Evolutionary conservation across 2,329 filamentous ascomycete species (phyloP).

Genomic region (Amesomyces nigricolor): DNA sequence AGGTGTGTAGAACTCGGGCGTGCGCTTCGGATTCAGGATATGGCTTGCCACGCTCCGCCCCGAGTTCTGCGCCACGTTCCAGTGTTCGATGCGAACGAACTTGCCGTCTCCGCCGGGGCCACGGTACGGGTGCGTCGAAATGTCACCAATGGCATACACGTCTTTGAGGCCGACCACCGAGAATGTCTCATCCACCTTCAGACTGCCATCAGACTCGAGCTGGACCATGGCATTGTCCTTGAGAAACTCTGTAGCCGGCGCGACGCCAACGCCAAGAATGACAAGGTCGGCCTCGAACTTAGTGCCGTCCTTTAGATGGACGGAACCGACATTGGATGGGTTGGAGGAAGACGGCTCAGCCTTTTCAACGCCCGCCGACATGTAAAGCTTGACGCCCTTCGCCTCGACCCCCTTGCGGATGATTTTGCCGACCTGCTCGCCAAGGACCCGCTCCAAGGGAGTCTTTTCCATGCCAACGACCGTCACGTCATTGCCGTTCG

Average conservation of each 20-base stretch:
- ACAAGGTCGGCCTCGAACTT: conserved; percentile 81
- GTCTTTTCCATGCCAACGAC: conserved; percentile 83
- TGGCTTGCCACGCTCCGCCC: conserved; percentile 73
- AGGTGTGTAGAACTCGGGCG: conserved; percentile 73
- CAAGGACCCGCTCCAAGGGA: conserved; percentile 82
- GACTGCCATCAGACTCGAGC: conserved; percentile 78
- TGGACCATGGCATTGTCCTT: conserved; percentile 62
- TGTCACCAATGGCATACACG: conserved; percentile 91
- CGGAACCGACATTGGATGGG: conserved; percentile 67
- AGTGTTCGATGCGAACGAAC: conserved; percentile 85
- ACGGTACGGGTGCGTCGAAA: conserved; percentile 89
- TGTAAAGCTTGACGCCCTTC: conserved; percentile 82
- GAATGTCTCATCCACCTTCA: conserved; percentile 76
- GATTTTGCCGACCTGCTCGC: conserved; percentile 70
- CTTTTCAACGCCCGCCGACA: conserved; percentile 75
- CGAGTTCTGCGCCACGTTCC: conserved; percentile 94
- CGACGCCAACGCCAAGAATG: conserved; percentile 83
- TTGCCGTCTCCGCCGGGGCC: conserved; percentile 76
- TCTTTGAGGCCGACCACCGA: conserved; percentile 69
- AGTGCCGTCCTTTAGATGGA: conserved; percentile 81
- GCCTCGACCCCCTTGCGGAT: conserved; percentile 76
- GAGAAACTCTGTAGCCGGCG: conserved; percentile 78
- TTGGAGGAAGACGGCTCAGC: conserved; percentile 66
- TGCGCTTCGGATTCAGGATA: conserved; percentile 61
- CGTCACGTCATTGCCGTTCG: conserved; percentile 74